Conservation (phyloP, 23 red algal species). For the Gracilaria caudata region DNA sequence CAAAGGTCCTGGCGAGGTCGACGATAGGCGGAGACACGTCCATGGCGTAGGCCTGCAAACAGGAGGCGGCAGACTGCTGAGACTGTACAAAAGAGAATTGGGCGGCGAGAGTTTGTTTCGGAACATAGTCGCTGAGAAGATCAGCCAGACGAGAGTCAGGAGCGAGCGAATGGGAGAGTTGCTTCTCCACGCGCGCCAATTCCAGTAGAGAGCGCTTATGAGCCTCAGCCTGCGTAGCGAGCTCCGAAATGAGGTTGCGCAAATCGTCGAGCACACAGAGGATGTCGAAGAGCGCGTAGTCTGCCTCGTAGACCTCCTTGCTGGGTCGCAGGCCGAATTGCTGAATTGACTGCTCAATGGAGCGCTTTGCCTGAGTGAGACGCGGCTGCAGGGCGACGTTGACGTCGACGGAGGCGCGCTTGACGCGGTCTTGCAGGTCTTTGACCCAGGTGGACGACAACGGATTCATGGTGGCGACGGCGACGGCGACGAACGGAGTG, state of each 20-base stretch:
- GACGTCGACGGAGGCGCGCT: slow-evolving; percentile 62
- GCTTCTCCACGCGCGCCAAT: slow-evolving; percentile 47
- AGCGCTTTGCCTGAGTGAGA: slow-evolving; percentile 67
- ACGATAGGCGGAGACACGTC: slow-evolving; percentile 71
- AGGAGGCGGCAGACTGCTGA: slow-evolving; percentile 25
- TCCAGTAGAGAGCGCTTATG: slow-evolving; percentile 53
- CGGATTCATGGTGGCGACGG: slow-evolving; percentile 3
- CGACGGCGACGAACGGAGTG: not conserved
- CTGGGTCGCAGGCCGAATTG: slow-evolving; percentile 55
- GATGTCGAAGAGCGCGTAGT: slow-evolving; percentile 34
- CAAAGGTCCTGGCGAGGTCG: slow-evolving; percentile 72
- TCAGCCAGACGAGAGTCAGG: slow-evolving; percentile 21
- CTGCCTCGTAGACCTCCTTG: slow-evolving; percentile 57
- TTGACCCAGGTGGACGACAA: slow-evolving; percentile 71
- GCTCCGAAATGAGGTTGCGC: slow-evolving; percentile 26
- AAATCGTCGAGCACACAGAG: slow-evolving; percentile 63
- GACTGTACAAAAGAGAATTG: slow-evolving; percentile 56
- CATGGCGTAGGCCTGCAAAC: slow-evolving; percentile 62
- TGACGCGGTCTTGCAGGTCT: slow-evolving; percentile 79
- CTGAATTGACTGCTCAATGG: slow-evolving; percentile 63
- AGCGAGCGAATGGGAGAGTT: slow-evolving; percentile 29
- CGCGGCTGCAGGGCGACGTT: slow-evolving; percentile 73
- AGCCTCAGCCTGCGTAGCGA: slow-evolving; percentile 28
- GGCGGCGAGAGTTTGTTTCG: slow-evolving; percentile 41
- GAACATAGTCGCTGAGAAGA: slow-evolving; percentile 43